phyloP scores from a whole-genome alignment of 176 grass and related monocot genomes.

The Avena sativa region DNA sequence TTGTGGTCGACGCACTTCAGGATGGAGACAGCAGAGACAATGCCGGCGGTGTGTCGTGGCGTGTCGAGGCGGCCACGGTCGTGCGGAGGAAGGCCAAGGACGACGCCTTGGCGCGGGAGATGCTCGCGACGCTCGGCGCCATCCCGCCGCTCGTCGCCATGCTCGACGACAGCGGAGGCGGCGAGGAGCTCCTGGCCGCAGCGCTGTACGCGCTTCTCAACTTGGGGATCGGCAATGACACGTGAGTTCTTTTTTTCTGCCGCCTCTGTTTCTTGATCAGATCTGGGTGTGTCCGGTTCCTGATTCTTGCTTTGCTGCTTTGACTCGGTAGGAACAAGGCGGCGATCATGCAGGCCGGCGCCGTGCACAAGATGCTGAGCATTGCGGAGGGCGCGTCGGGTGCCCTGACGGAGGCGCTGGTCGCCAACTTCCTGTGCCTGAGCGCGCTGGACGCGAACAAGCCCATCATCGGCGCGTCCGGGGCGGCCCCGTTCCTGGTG shows the following conservation, averaged over 20 bases:
- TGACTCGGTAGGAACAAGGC: conserved; percentile 73
- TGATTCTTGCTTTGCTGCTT: background rate
- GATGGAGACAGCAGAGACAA: background rate
- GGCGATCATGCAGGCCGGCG: conserved; percentile 87
- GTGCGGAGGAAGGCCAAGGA: conserved; percentile 83
- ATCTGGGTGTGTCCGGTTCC: conserved; percentile 33
- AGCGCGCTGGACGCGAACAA: conserved; percentile 92
- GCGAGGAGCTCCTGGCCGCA: conserved; percentile 45
- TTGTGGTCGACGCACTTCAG: conserved; percentile 56
- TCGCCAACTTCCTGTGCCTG: conserved; percentile 93
- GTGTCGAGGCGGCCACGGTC: conserved; percentile 57
- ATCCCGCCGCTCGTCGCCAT: conserved; percentile 86
- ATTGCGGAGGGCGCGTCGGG: conserved; percentile 45
- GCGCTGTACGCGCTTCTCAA: conserved; percentile 94
- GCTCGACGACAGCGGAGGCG: conserved; percentile 49
- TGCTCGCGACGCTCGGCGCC: conserved; percentile 81
- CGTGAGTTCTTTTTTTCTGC: conserved; percentile 55
- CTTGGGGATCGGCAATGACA: conserved; percentile 84
- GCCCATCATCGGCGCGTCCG: conserved; percentile 77
- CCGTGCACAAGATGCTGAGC: conserved; percentile 90
- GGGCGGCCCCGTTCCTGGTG: conserved; percentile 63
- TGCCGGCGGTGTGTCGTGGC: background rate
- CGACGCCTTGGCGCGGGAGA: conserved; percentile 75
- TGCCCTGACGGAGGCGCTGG: conserved; percentile 56
- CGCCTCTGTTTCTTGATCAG: conserved; percentile 52